Conservation (phyloP, 805 yeast species). For the Scheffersomyces coipomensis region DNA sequence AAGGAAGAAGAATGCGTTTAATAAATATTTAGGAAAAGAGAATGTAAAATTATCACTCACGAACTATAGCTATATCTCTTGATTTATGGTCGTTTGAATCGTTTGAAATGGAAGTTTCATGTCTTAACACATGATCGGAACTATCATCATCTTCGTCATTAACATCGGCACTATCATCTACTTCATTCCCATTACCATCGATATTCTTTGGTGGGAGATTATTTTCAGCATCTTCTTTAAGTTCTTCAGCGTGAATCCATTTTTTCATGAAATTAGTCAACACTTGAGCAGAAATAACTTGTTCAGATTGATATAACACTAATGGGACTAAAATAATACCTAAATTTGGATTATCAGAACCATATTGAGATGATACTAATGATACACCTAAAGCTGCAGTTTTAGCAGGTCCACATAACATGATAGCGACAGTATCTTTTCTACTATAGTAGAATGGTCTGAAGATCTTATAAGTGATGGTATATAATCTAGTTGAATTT, state of each 20-base stretch:
- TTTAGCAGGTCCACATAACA: constrained; percentile 91
- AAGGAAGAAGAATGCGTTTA: no score
- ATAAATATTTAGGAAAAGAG: no score
- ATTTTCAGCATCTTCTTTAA: not conserved
- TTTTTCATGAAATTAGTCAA: constrained; percentile 62
- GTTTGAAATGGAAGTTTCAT: not conserved
- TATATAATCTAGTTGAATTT: constrained; percentile 45
- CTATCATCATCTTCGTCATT: not conserved
- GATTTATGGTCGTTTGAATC: not conserved
- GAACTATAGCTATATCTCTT: not conserved
- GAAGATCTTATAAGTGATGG: constrained; percentile 39
- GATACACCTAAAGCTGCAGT: constrained; percentile 93
- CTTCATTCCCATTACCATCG: not conserved
- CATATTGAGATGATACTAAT: constrained; percentile 76
- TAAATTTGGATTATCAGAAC: constrained; percentile 54
- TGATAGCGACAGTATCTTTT: constrained; percentile 70
- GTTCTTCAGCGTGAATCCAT: constrained; percentile 58
- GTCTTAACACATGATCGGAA: not conserved
- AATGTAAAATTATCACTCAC: no score
- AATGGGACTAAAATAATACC: constrained; percentile 78
- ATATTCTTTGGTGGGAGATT: not conserved
- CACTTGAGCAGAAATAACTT: constrained; percentile 77
- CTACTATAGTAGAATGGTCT: constrained; percentile 71
- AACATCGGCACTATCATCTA: no score
- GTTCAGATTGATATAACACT: constrained; percentile 85